Evolutionary conservation across 108 stramenopile genomes (phyloP), one percentile per base, ranked within the genome.

Genomic region (Mediolabrus comicus): DNA sequence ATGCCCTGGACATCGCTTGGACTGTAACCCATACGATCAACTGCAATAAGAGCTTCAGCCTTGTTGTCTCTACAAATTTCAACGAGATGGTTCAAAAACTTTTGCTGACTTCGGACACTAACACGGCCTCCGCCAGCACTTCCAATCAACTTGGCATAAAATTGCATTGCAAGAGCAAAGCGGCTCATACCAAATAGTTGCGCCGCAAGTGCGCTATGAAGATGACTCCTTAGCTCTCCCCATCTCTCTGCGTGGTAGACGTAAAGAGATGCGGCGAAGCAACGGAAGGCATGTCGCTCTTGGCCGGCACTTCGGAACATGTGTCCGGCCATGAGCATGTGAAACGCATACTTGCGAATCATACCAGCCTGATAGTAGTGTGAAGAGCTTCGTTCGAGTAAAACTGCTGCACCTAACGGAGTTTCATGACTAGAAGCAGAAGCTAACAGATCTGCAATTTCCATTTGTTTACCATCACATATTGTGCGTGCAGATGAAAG

Each of bases 241-340:
- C 93, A 94, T 73, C 72, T 72, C 39, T 78, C 70, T 7, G 84
- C 86, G 0, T 87, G 85, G 52, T 94, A 94, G 3, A 94, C 77
- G 63, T 86, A 86, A 17, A 94, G 75, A 22, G 90, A 86, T 22
- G 85, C 85, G 4, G 89, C 76, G 55, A 94, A 94, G 68, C 93
- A 94, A 13, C 93, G 89, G 67, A 94, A 89, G 32, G 90, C 90
- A 67, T 94, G 93, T 22, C 87, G 84, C 12, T 94, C 87, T 81
- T 92, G 93, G 17, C 67, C 69, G 11, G 87, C 88, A 49, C 87
- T 84, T 59, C 90, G 87, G 72, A 90, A 95, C 94, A 95, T 92
- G 70, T 95, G 94, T 11, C 94, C 94, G 56, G 87, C 86, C 91
- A 95, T 92, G 61, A 95, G 85, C 87, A 95, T 92, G 72, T 95